phyloP scores from a whole-genome alignment of 306 rosid species.

The Prosopis cineraria region DNA sequence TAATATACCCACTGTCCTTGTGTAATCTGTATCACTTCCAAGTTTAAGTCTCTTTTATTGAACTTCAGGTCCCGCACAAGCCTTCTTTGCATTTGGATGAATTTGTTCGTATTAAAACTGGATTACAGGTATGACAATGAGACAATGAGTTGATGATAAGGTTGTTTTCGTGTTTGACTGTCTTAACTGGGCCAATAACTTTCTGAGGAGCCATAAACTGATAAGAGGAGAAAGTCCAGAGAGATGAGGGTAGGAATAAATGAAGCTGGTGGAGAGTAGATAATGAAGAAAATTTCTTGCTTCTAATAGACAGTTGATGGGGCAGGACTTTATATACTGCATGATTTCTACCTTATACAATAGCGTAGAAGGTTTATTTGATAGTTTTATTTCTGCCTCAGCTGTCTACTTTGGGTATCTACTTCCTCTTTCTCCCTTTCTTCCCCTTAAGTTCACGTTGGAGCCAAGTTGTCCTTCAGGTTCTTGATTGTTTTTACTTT shows the following conservation, averaged over 20 bases:
- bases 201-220: constrained; percentile 15
- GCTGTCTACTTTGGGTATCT: constrained; percentile 1
- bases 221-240: constrained; percentile 1
- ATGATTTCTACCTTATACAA: constrained; percentile 24
- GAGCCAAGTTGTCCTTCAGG: constrained; percentile 7
- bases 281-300: not conserved
- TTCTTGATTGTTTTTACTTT: constrained; percentile 36
- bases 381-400: constrained; percentile 26
- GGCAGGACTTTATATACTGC: not conserved
- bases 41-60: constrained; percentile 30
- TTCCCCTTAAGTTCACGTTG: not conserved
- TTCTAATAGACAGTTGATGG: not conserved
- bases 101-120: constrained; percentile 79
- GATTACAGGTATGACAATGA: constrained; percentile 68
- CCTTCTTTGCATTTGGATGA: constrained; percentile 68
- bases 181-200: constrained; percentile 6
- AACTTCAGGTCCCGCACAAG: constrained; percentile 71
- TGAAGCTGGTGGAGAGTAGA: not conserved
- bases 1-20: constrained; percentile 26
- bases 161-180: constrained; percentile 23
- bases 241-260: not conserved
- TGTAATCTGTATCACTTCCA: not conserved
- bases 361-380: constrained; percentile 21
- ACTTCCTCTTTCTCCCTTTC: not conserved
- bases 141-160: constrained; percentile 6